Conservation (phyloP, 768 basidiomycete genomes). For the Lactarius hatsudake region DNA sequence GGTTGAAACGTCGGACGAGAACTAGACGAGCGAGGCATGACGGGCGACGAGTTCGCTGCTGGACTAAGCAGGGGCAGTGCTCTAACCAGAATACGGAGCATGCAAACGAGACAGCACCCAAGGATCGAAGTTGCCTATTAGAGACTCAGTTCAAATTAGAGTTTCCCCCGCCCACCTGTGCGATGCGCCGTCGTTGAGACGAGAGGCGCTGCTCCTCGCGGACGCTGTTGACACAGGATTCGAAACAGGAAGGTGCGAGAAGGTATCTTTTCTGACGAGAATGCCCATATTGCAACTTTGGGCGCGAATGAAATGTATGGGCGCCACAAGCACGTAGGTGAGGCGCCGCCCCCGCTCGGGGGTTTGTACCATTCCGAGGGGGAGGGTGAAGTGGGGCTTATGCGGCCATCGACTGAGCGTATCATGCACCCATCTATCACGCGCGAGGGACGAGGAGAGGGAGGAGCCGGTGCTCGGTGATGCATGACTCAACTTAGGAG, state of each 20-base stretch:
- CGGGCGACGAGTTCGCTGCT: not conserved
- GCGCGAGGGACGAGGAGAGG: not conserved
- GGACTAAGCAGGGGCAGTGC: not conserved
- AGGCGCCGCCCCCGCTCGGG: not conserved
- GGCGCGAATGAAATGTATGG: not conserved
- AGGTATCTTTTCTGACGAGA: not conserved
- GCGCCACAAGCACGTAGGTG: not conserved
- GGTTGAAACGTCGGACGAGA: not conserved
- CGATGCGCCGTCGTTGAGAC: not conserved
- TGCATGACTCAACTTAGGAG: constrained; percentile 6
- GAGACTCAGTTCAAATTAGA: not conserved
- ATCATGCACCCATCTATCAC: not conserved
- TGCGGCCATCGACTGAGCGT: not conserved
- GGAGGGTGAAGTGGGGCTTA: not conserved
- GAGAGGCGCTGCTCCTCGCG: not conserved
- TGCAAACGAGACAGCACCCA: not conserved
- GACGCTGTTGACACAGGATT: not conserved
- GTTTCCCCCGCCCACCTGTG: not conserved
- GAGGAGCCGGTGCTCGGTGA: not conserved
- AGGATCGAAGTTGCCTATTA: not conserved
- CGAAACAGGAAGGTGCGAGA: not conserved
- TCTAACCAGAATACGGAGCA: not conserved
- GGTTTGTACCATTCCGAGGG: not conserved
- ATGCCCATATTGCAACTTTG: not conserved
- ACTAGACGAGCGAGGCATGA: not conserved